Base-by-base conservation (phyloP, 2,329 filamentous ascomycete genomes). In the Didymella keratinophila region DNA sequence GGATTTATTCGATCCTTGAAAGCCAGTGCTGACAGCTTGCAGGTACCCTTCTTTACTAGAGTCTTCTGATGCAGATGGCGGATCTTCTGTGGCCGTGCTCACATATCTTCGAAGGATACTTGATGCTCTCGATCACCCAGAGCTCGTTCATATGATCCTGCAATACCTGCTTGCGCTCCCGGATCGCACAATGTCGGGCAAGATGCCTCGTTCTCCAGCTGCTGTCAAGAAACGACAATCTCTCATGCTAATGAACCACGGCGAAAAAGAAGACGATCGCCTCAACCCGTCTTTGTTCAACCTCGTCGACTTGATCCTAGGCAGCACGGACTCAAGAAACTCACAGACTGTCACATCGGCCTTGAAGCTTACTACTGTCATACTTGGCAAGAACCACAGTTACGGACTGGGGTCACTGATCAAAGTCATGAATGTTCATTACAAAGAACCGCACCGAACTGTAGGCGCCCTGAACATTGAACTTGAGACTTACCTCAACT, bases 21-120 rank as follows among this genome's bases (percentile, higher is more conserved):
- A 7, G 18, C 10, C 11, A 8, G 14, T 47, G 49, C 65, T 76
- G 45, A 69, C 44, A 41, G 57, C 25, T 44, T 20, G 2, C 63
- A 95, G 92, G 79, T 97, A 99, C 74, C 95, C 95, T 2, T 99
- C 96, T 1, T 82, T 99, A 30, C 84, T 99, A 14, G 94, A 99
- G 77, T 99, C 95, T 10, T 98, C 95, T 1, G 95, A 99, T 79
- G 91, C 96, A 37, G 94, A 98, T 77, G 95, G 94, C 65, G 95
- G 95, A 52, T 99, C 95, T 7, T 97, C 95, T 0, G 93, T 98
- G 21, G 95, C 95, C 3, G 95, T 99, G 12, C 83, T 98, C 62
- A 97, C 93, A 2, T 98, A 99, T 75, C 83, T 99, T 34, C 89
- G 91, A 57, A 89, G 91, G 41, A 96, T 98, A 54, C 84, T 99